A percentile compares a stretch with the other conserved stretches of the same genome.
phyloP scores from a whole-genome alignment of 2,329 filamentous ascomycete genomes.

The Alternaria sp. region DNA sequence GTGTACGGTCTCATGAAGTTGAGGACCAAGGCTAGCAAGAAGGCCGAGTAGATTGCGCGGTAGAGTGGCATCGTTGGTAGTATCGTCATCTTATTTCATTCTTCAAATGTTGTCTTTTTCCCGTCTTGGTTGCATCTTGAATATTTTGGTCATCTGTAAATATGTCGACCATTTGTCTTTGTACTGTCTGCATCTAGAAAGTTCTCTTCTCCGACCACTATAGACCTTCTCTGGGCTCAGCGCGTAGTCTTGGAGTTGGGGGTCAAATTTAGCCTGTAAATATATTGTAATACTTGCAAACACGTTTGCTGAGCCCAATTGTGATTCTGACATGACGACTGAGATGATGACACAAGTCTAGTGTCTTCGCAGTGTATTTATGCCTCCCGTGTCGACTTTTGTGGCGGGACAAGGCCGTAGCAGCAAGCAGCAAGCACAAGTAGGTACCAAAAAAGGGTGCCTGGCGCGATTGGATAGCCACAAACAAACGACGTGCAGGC shows the following conservation, averaged over 20 bases:
- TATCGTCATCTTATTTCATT: not conserved
- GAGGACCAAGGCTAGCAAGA: conserved; percentile 53
- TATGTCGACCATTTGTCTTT: not conserved
- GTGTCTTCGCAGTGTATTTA: too few species aligned
- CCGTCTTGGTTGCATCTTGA: not conserved
- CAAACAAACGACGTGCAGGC: too few species aligned
- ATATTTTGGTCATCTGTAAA: not conserved
- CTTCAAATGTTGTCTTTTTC: not conserved
- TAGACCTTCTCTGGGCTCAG: not conserved
- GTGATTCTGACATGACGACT: not conserved
- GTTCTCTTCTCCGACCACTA: not conserved
- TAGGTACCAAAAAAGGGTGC: not conserved
- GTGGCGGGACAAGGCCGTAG: not conserved
- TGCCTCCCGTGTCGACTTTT: too few species aligned
- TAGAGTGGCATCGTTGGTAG: not conserved
- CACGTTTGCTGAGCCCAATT: not conserved
- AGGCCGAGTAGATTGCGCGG: conserved; percentile 38
- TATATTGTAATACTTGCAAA: not conserved
- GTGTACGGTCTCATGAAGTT: conserved; percentile 57
- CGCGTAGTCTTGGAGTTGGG: not conserved
- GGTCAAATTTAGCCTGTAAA: not conserved
- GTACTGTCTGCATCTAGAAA: not conserved
- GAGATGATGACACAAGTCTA: not conserved
- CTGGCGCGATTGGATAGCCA: too few species aligned
- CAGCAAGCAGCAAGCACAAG: not conserved